A percentile compares a stretch with the other conserved stretches of the same genome.
Conservation (phyloP, 2,329 filamentous ascomycete species). For the Pseudogymnoascus sp. region DNA sequence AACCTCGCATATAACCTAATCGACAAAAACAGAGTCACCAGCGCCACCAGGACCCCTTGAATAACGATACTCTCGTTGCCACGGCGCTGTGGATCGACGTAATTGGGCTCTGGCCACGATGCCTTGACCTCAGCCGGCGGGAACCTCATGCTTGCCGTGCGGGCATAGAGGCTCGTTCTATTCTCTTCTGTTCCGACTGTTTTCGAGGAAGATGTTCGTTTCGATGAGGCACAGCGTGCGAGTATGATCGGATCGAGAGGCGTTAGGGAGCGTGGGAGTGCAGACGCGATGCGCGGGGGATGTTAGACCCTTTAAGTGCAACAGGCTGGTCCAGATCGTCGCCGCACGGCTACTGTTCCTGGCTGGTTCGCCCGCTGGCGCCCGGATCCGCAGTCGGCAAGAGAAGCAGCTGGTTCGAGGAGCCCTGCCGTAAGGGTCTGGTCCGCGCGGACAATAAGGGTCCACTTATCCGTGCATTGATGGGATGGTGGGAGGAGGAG, state of each 20-base stretch:
- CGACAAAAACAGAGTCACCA: conserved; percentile 34
- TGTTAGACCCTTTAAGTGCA: neutral
- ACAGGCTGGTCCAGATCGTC: neutral
- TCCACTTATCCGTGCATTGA: neutral
- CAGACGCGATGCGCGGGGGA: neutral
- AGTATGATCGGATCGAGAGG: neutral
- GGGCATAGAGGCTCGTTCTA: neutral
- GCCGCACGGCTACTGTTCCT: neutral
- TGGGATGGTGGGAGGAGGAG: neutral
- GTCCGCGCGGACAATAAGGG: neutral
- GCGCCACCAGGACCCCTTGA: conserved; percentile 32
- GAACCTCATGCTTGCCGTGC: conserved; percentile 26
- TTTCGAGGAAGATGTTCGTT: neutral
- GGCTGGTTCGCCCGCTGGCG: neutral
- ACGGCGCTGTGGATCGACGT: conserved; percentile 37
- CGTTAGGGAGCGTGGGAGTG: neutral
- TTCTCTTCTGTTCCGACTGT: neutral
- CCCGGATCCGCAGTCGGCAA: neutral
- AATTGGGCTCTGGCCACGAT: conserved; percentile 41
- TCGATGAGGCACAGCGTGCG: neutral
- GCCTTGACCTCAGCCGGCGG: conserved; percentile 35
- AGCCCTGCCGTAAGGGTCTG: neutral
- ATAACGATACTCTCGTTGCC: conserved; percentile 37
- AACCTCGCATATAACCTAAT: conserved; percentile 41
- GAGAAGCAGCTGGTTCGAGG: neutral